Evolutionary conservation across 495 filamentous ascomycete genomes (phyloP), one percentile per base, ranked within the genome.

Genomic region (Aspergillus asperescens): DNA sequence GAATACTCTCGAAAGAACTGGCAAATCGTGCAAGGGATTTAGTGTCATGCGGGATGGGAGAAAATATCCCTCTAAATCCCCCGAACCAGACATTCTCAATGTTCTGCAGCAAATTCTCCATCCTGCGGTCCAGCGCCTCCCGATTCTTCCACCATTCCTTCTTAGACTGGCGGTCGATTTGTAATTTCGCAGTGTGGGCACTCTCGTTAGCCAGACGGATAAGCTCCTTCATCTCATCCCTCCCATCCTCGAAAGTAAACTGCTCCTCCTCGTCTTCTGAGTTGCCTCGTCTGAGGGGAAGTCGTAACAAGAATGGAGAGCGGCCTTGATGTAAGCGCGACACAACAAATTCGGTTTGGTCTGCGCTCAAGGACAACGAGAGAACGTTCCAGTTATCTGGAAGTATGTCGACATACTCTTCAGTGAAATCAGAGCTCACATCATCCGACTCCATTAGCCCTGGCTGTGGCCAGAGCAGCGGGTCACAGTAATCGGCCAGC

Each of bases 21-120:
- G 87, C 81, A 60, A 98, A 97, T 16, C 79, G 77, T 15, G 79
- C 78, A 16, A 96, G 65, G 3, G 86, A 74, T 39, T 83, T 76
- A 4, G 76, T 66, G 25, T 82, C 74, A 23, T 78, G 76, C 16
- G 71, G 55, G 34, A 87, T 78, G 35, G 86, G 85, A 5, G 88
- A 91, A 64, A 98, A 94, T 0, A 98, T 83, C 18, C 90, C 89
- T 24, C 82, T 81, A 72, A 97, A 98, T 0, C 93, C 93, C 34
- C 92, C 92, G 19, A 98, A 82, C 93, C 93, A 98, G 31, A 92
- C 81, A 44, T 85, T 83, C 61, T 97, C 92, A 34, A 98, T 89
- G 51, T 87, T 92, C 22, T 81, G 72, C 20, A 97, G 76, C 3
- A 97, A 76, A 41, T 87, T 87, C 55, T 81, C 83, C 41, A 98